These are phyloP conservation scores for Porphyrellus sp. DNA, from an alignment of 1,284 basidiomycete species.

Conservation along the genomic window DNA sequence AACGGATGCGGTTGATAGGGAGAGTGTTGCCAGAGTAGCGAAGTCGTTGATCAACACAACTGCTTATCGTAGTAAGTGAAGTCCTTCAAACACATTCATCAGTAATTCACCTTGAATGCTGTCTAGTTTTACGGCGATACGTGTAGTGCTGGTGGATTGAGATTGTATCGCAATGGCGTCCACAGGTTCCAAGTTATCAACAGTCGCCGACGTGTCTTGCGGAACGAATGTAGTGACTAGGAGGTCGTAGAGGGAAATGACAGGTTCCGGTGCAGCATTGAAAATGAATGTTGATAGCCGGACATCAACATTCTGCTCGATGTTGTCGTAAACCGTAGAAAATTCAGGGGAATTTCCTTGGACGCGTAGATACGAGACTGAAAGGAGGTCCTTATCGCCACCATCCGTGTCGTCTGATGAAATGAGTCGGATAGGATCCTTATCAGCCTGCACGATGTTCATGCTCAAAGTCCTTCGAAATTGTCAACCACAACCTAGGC, in stretches of 20 bases:
- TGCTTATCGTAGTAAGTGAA: conserved; percentile 32
- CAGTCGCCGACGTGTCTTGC: conserved; percentile 21
- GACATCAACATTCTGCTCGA: conserved; percentile 88
- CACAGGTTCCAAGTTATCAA: conserved; percentile 14
- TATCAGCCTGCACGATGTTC: conserved; percentile 65
- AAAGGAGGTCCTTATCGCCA: conserved; percentile 71
- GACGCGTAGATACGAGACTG: conserved; percentile 80
- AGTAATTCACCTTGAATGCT: conserved; percentile 72
- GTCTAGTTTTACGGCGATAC: conserved; percentile 83
- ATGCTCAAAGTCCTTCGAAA: conserved; percentile 59
- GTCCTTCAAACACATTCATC: neutral
- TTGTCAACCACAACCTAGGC: conserved; percentile 2
- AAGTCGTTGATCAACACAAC: conserved; percentile 84
- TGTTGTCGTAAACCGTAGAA: conserved; percentile 76
- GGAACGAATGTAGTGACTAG: conserved; percentile 96
- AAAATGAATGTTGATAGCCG: conserved; percentile 93
- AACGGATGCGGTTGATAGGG: conserved; percentile 90
- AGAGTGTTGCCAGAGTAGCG: conserved; percentile 78
- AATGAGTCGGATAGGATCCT: conserved; percentile 66
- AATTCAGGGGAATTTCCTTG: conserved; percentile 90
- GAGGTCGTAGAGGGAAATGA: conserved; percentile 93
- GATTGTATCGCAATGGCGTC: conserved; percentile 14
- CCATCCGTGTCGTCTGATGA: conserved; percentile 61
- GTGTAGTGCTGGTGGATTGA: conserved; percentile 59
- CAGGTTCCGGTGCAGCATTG: conserved; percentile 87